phyloP scores from a whole-genome alignment of 2,329 filamentous ascomycete genomes.

The Rosellinia necatrix region DNA sequence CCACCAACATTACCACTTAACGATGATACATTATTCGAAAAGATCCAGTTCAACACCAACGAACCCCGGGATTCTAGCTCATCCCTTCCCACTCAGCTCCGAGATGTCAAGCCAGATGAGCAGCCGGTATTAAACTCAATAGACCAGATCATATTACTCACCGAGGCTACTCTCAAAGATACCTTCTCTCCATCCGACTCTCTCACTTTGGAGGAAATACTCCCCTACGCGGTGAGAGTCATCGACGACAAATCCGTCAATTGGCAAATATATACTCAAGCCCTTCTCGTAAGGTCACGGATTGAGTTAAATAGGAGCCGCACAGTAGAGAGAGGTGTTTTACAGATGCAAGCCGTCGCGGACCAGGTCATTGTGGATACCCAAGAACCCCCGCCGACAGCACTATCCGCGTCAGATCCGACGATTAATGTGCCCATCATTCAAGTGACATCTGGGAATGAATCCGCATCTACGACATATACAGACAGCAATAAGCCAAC shows the following conservation, averaged over 20 bases:
- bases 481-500: slow-evolving; percentile 57
- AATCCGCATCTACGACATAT: slow-evolving; percentile 23
- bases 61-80: slow-evolving; percentile 40
- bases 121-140: slow-evolving; percentile 83
- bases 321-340: slow-evolving; percentile 84
- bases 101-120: slow-evolving; percentile 71
- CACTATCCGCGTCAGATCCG: slow-evolving; percentile 24
- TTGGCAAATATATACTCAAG: slow-evolving; percentile 98
- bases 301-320: slow-evolving; percentile 87
- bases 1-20: slow-evolving; percentile 80
- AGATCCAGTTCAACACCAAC: slow-evolving; percentile 74
- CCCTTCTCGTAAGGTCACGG: slow-evolving; percentile 82
- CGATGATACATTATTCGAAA: slow-evolving; percentile 90
- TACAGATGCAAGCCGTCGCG: slow-evolving; percentile 93
- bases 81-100: slow-evolving; percentile 64
- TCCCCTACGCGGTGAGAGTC: slow-evolving; percentile 88
- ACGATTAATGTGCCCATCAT: slow-evolving; percentile 49
- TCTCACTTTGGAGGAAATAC: slow-evolving; percentile 88
- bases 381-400: slow-evolving; percentile 40
- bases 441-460: slow-evolving; percentile 46
- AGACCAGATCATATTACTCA: slow-evolving; percentile 89
- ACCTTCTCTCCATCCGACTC: slow-evolving; percentile 81
- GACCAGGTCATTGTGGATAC: slow-evolving; percentile 93
- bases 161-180: slow-evolving; percentile 86
- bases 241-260: slow-evolving; percentile 88